Percentiles rank a stretch among this genome's conserved stretches.
Evolutionary conservation across 164 flowering plant genomes (phyloP).

Genomic region (Vitis rotundifolia): DNA sequence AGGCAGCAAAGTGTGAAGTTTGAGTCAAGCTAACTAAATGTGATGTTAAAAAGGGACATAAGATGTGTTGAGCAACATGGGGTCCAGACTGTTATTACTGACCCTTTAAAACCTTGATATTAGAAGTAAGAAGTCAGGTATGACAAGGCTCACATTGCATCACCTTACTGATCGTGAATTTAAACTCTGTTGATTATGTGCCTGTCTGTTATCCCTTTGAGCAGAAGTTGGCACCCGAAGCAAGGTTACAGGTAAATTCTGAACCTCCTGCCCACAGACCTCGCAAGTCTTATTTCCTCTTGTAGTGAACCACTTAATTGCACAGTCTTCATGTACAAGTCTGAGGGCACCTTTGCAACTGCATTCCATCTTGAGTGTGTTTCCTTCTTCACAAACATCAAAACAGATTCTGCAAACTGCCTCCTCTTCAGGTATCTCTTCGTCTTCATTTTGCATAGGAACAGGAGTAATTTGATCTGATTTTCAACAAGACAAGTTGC

Average conservation of each 20-base stretch:
- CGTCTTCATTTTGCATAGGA: slow-evolving; percentile 49
- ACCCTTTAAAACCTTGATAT: neutral
- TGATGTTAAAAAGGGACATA: neutral
- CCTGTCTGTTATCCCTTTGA: slow-evolving; percentile 41
- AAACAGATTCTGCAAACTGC: slow-evolving; percentile 88
- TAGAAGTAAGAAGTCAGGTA: neutral
- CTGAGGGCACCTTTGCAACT: slow-evolving; percentile 91
- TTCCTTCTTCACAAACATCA: slow-evolving; percentile 62
- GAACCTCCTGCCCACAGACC: slow-evolving; percentile 78
- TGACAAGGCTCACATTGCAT: neutral
- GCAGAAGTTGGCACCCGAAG: slow-evolving; percentile 52
- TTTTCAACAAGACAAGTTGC: slow-evolving; percentile 11
- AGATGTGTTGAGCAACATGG: neutral
- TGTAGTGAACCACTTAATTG: slow-evolving; percentile 75
- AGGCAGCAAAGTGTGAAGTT: neutral
- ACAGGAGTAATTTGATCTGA: slow-evolving; percentile 55
- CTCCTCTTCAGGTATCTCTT: slow-evolving; percentile 95
- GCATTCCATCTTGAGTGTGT: slow-evolving; percentile 83
- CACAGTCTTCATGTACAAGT: slow-evolving; percentile 85
- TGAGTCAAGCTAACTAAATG: neutral
- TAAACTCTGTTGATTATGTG: slow-evolving; percentile 29
- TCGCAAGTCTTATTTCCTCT: slow-evolving; percentile 79
- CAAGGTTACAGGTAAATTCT: slow-evolving; percentile 81
- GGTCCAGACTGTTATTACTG: too few relatives aligned
- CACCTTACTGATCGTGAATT: slow-evolving; percentile 48